Evolutionary conservation across 176 grass and related monocot genomes (phyloP).

Genomic region (Hordeum marinum): DNA sequence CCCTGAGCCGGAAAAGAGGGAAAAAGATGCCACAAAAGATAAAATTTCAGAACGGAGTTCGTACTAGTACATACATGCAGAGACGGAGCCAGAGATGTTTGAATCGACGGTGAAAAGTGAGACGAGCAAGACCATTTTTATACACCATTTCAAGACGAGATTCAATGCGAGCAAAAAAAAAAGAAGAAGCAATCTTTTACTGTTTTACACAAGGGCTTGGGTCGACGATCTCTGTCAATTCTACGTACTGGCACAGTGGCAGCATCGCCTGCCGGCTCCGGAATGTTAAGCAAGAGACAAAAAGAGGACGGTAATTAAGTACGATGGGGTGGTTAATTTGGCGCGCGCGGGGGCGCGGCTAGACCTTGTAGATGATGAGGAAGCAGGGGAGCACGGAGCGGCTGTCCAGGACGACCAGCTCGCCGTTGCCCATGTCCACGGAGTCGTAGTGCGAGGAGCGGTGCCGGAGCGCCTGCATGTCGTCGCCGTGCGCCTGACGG

Average conservation of each 20-base stretch:
- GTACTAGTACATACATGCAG: background rate
- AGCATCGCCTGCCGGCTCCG: background rate
- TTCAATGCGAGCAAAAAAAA: background rate
- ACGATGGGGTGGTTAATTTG: background rate
- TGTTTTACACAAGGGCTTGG: slow-evolving; percentile 37
- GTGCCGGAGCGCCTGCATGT: background rate
- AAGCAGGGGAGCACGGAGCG: slow-evolving; percentile 69
- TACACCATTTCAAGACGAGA: background rate
- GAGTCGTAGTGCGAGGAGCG: slow-evolving; percentile 26
- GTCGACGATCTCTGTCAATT: slow-evolving; percentile 12
- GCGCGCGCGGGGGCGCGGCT: background rate
- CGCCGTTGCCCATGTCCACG: slow-evolving; percentile 47
- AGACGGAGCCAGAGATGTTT: background rate
- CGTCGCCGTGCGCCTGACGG: slow-evolving; percentile 9
- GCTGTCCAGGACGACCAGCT: slow-evolving; percentile 57
- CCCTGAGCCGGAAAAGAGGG: background rate
- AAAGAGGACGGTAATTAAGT: slow-evolving; percentile 15
- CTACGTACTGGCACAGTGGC: slow-evolving; percentile 3
- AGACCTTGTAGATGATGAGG: slow-evolving; percentile 63
- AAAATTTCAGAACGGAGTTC: background rate
- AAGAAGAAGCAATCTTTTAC: slow-evolving; percentile 28
- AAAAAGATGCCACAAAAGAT: background rate
- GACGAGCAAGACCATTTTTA: background rate
- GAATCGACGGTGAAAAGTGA: background rate
- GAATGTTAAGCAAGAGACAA: slow-evolving; percentile 27